phyloP scores from a whole-genome alignment of 257 asterid species.

The Solanum dulcamara region DNA sequence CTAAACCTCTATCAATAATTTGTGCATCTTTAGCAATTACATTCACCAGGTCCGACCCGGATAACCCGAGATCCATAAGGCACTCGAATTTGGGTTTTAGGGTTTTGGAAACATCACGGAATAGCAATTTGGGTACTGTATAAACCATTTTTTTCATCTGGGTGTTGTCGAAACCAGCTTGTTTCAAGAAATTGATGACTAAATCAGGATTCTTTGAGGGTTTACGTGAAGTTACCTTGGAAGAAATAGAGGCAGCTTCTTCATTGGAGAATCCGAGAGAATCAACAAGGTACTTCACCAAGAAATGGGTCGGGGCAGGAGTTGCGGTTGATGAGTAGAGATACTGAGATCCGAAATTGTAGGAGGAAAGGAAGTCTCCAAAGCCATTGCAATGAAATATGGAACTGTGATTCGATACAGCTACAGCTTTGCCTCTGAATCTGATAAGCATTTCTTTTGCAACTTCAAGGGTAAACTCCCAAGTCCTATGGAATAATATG shows the following conservation, averaged over 20 bases:
- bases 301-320: neutral
- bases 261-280: constrained; percentile 9
- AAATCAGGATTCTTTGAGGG: neutral
- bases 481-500: neutral
- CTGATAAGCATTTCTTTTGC: neutral
- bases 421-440: neutral
- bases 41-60: neutral
- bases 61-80: neutral
- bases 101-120: neutral
- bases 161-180: neutral
- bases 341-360: neutral
- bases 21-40: neutral
- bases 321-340: neutral
- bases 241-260: neutral
- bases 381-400: neutral
- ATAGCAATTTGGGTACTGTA: neutral
- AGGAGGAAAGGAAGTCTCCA: neutral
- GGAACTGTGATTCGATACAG: neutral
- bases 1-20: neutral
- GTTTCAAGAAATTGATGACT: constrained; percentile 1
- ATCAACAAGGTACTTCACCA: neutral
- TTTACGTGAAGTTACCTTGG: neutral
- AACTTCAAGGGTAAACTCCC: neutral
- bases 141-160: constrained; percentile 3
- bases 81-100: constrained; percentile 2